These are phyloP conservation scores for Fusarium buxicola DNA, from an alignment of 2,329 filamentous ascomycete species.

Conservation along the genomic window DNA sequence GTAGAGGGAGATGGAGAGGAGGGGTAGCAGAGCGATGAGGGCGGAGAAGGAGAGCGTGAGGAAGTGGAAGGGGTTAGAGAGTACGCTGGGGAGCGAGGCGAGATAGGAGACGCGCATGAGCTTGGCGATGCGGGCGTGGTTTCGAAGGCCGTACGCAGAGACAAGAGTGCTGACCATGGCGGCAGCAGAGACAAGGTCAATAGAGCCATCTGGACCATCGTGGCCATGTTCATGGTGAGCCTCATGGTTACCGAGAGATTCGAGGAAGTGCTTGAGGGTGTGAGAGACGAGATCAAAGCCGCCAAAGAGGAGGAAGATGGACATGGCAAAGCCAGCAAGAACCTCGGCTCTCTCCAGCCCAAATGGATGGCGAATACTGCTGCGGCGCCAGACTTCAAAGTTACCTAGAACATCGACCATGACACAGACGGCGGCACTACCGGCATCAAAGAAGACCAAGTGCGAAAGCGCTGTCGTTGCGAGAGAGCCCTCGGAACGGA, in stretches of 20 bases:
- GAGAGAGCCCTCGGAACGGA: slow-evolving; percentile 85
- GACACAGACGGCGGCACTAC: slow-evolving; percentile 91
- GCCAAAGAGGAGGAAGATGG: slow-evolving; percentile 96
- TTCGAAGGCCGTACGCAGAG: slow-evolving; percentile 87
- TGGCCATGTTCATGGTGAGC: slow-evolving; percentile 78
- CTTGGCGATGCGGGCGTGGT: slow-evolving; percentile 91
- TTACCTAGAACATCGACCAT: slow-evolving; percentile 93
- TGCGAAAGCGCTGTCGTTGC: slow-evolving; percentile 94
- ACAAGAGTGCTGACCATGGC: slow-evolving; percentile 86
- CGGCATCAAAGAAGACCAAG: slow-evolving; percentile 93
- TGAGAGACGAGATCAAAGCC: slow-evolving; percentile 96
- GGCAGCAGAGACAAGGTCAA: slow-evolving; percentile 84
- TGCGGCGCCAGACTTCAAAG: slow-evolving; percentile 97
- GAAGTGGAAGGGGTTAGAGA: slow-evolving; percentile 95
- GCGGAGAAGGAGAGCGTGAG: slow-evolving; percentile 89
- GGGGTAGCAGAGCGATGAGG: slow-evolving; percentile 82
- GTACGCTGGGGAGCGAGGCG: slow-evolving; percentile 82
- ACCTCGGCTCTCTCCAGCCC: slow-evolving; percentile 93
- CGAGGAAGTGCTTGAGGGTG: slow-evolving; percentile 91
- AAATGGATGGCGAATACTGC: slow-evolving; percentile 93
- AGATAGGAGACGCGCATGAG: slow-evolving; percentile 90
- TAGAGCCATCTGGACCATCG: slow-evolving; percentile 74
- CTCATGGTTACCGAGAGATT: slow-evolving; percentile 69
- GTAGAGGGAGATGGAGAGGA: slow-evolving; percentile 84
- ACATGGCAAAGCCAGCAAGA: slow-evolving; percentile 94